Percentiles rank a stretch among this genome's conserved stretches.
phyloP scores from a whole-genome alignment of 2,329 filamentous ascomycete species.

The Trichoderma sp. region DNA sequence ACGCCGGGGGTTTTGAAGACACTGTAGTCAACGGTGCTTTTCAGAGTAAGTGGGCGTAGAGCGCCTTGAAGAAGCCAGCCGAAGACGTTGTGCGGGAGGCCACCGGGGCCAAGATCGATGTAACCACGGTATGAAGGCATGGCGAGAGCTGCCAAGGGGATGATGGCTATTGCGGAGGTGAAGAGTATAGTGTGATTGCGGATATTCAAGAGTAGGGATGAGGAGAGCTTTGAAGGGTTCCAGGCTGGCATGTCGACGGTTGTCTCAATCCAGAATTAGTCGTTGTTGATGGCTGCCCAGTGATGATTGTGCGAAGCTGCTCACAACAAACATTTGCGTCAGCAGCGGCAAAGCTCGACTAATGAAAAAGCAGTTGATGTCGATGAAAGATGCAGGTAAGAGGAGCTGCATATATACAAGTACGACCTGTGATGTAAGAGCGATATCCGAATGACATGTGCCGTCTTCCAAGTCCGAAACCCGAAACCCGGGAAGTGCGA shows the following conservation, averaged over 20 bases:
- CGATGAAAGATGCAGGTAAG: neutral
- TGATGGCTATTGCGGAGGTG: neutral
- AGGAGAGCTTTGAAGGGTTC: neutral
- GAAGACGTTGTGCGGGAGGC: slow-evolving; percentile 41
- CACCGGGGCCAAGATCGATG: slow-evolving; percentile 44
- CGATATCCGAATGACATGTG: neutral
- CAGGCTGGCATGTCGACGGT: neutral
- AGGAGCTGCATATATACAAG: neutral
- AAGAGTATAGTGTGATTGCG: slow-evolving; percentile 2
- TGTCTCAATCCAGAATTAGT: neutral
- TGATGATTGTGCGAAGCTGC: neutral
- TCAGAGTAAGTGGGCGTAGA: slow-evolving; percentile 34
- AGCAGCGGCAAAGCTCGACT: neutral
- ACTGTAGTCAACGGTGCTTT: slow-evolving; percentile 33
- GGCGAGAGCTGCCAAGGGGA: slow-evolving; percentile 25
- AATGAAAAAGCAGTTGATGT: neutral
- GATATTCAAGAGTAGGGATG: neutral
- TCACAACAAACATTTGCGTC: no score
- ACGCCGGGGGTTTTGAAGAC: slow-evolving; percentile 29
- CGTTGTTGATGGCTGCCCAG: neutral
- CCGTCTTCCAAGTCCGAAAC: neutral
- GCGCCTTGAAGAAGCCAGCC: slow-evolving; percentile 42
- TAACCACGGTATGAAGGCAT: slow-evolving; percentile 39
- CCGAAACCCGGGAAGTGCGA: neutral
- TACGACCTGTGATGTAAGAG: neutral